Base-by-base conservation (phyloP, 768 basidiomycete species). In the Termitomyces bulborhizus region DNA sequence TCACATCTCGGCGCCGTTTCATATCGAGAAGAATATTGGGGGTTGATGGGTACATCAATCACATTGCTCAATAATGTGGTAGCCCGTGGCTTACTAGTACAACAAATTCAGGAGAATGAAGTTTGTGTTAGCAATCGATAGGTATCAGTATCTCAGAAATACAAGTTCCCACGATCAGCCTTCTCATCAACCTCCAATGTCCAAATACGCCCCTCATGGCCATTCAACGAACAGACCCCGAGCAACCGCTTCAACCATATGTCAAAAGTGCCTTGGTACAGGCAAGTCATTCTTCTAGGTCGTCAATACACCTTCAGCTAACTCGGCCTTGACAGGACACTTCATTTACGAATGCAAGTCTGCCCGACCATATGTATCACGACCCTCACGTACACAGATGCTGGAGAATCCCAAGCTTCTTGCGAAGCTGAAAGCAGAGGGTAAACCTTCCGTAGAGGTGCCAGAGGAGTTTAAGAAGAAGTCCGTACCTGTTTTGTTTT, bases 331-430 rank as follows among this genome's bases (percentile, higher is more conserved):
- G 21, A 21, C 21, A 21, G 94, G 93, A 0, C 95, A 97, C 69
- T 95, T 86, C 67, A 97, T 85, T 12, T 98, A 86, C 65, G 82
- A 97, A 72, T 98, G 95, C 80, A 92, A 91, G 70, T 77, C 79
- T 16, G 62, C 80, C 21, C 79, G 88, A 2, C 90, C 92, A 26
- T 98, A 97, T 67, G 76, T 92, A 40, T 83, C 90, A 11, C 80
- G 95, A n/a, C 94, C 94, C 2, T 93, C 92, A 36, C 82, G 93
- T 41, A 91, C 91, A 1, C 81, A 93, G 62, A 84, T 86, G 68
- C 80, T 98, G 15, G 88, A 93, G 63, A 90, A 91, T 53, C 92
- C 92, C 3, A 75, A 71, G 24, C 47, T 82, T 2, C 71, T 87
- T 7, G 79, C 84, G 3, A 90, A 34, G 8, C 31, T 32, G 39